These are phyloP conservation scores for Candida coquimbonensis DNA, from an alignment of 805 yeast genomes.

Conservation along the genomic window DNA sequence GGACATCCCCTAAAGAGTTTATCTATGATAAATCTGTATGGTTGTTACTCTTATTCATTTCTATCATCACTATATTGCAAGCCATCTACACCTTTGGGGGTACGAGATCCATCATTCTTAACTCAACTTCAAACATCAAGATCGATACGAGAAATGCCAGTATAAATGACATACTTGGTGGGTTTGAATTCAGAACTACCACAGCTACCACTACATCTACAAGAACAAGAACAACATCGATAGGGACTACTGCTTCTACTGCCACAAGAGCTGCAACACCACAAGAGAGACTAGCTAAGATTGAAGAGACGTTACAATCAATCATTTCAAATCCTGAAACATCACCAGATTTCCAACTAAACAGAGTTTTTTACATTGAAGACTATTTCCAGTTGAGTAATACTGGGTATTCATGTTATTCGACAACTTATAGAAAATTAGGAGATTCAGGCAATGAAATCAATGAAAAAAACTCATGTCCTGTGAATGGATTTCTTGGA, in stretches of 20 bases:
- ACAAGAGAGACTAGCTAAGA: neutral
- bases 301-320: neutral
- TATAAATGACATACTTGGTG: slow-evolving; percentile 1
- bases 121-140: neutral
- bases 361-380: slow-evolving; percentile 1
- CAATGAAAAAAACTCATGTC: neutral
- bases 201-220: neutral
- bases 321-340: neutral
- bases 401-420: slow-evolving; percentile 1
- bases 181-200: neutral
- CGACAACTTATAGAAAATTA: neutral
- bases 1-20: too few relatives aligned
- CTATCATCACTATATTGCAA: too few relatives aligned
- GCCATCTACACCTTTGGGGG: too few relatives aligned
- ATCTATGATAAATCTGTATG: too few relatives aligned
- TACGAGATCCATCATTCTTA: too few relatives aligned
- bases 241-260: neutral
- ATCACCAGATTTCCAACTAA: neutral
- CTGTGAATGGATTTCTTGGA: neutral
- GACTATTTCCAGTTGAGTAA: neutral
- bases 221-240: neutral
- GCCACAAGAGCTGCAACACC: neutral
- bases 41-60: too few relatives aligned
- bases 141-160: slow-evolving; percentile 3
- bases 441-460: too few relatives aligned